Base-by-base conservation (phyloP, 345 rosid genomes). In the Litchi chinensis region DNA sequence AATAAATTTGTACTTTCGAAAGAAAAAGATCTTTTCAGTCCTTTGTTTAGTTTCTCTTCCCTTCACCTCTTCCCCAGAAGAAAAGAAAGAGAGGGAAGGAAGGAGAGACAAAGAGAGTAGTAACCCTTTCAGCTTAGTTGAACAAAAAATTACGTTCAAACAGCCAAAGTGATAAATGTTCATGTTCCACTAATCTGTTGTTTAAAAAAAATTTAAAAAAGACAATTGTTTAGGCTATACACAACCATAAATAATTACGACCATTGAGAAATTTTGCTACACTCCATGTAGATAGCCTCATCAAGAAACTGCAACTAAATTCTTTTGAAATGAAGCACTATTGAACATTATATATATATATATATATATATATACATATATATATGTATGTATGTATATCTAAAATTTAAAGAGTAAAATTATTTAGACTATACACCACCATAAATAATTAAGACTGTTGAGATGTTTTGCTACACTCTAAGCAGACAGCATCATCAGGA, bases 401-500 rank as follows among this genome's bases (percentile, higher is more conserved):
- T 43, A 22, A 8, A 26, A 57, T 46, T 8, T 46, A 46, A 46
- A 46, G 52, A 46, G 52, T 11, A 46, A 46, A 46, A 46, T 7
- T 41, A 15, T 12, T 43, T 40, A 68, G 28, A 43, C 28, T 68
- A 19, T 43, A 37, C 28, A 41, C 5, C 28, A 41, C 10, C 7
- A 24, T 50, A 56, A 18, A 50, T 50, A 71, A 50, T 50, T 12
- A 52, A 68, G 21, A 65, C 21, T 28, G 26, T 32, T 52, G 50
- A 77, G 76, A 3, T 32, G 37, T 32, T 32, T 32, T 41, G 19
- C 22, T 72, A 13, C 22, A 74, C 52, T 46, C 81, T n/a, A 83
- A 68, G 77, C 74, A n/a, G 78, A 73, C 26, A 65, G 82, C 77
- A 71, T 46, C 75, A 64, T 83, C 83, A 76, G 67, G 60, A 65